Base-by-base conservation (phyloP, 1,139 yeast genomes). In the Pichiaceae sp. region DNA sequence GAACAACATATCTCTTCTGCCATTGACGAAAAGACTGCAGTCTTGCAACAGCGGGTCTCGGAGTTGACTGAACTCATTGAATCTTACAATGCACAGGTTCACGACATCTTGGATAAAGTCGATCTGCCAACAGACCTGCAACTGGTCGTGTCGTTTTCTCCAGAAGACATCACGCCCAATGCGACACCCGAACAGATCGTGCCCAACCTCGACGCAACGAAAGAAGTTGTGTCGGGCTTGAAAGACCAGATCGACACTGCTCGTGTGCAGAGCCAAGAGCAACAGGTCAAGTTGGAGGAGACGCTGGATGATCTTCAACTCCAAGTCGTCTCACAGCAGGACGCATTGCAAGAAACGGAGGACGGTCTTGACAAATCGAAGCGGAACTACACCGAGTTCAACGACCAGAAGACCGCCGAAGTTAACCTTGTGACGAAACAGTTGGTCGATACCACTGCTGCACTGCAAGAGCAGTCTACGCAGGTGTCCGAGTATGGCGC, bases 261-360 rank as follows among this genome's bases (percentile, higher is more conserved):
- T 32, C 68, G 72, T 15, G 76, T 77, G 51, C 61, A 59, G 24
- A 59, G 70, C 18, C 82, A 79, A 48, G 84, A 78, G 40, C 81
- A 79, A 29, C 64, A 70, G 5, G 66, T 76, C 19, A 65, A 68
- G 46, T 47, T 74, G n/a, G 82, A 78, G 50, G 84, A 78, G 39
- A 64, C 62, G 38, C 63, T 77, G 29, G 89, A 81, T 44, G 63
- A 70, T 27, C 54, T 75, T 14, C 66, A 65, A 32, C 83, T 79
- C 42, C 62, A 64, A 15, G 64, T 78, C 4, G 62, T 64, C 30
- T 82, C 79, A 38, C 74, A 75, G 49, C 64, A 68, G 26, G 85
- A 78, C 38, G 62, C 62, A 20, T 60, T 73, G n/a, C 87, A 81
- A 38, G 68, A 69, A 1, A 56, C 80, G 29, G 80, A 78, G 46